Evolutionary conservation across 345 rosid species (phyloP), one percentile per base, ranked within the genome.

Genomic region (Adansonia digitata): DNA sequence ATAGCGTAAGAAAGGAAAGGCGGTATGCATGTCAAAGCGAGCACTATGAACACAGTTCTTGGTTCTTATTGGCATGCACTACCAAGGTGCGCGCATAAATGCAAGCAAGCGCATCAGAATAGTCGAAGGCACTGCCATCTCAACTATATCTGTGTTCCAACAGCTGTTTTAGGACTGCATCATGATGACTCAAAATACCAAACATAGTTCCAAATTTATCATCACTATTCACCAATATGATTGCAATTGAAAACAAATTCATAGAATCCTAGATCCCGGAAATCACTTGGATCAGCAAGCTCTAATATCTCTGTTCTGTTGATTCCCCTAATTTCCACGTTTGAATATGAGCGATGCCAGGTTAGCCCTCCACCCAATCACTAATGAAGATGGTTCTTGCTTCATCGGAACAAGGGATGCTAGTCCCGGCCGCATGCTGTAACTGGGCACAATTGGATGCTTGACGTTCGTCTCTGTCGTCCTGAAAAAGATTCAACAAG

Each of bases 331-430:
- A 46, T 82, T 85, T 69, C 87, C 86, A 56, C 78, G 88, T 78
- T 90, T 92, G 82, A 83, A 91, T 18, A 92, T 85, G 81, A 92
- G 76, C 51, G 97, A 92, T 65, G 98, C 86, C 61, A 94, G 79
- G 77, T 86, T 81, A 2, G 78, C 78, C 60, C 93, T 86, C 98
- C 94, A 86, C 68, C 98, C 97, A 67, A 74, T 88, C 14, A 89
- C 48, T 63, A 80, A 73, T 13, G 95, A 68, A 42, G 91, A 59
- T 4, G 37, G 87, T 48, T 81, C 85, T 34, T 84, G 91, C 84
- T 81, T 90, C 71, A 76, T 85, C 29, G 88, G 88, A 57, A 89
- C 13, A 75, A 90, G 79, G 61, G 92, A 83, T 18, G 90, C 82
- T 46, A 90, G 74, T 74, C 88, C 88, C 0, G 82, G 43, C 57